phyloP scores from a whole-genome alignment of 2,329 filamentous ascomycete genomes.

The Onygenales sp. region DNA sequence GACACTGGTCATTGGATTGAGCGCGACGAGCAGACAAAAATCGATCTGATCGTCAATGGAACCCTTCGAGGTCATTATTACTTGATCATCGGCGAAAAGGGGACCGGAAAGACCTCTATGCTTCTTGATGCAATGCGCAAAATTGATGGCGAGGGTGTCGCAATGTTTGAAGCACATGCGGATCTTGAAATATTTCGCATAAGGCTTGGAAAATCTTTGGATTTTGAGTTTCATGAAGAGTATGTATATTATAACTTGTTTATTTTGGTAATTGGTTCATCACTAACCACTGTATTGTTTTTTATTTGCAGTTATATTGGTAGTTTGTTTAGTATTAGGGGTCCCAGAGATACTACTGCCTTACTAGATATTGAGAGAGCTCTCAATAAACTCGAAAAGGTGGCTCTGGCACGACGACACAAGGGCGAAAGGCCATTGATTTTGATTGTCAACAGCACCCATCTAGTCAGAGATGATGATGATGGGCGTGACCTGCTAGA shows the following conservation, averaged over 20 bases:
- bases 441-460: constrained; percentile 90
- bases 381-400: constrained; percentile 96
- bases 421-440: constrained; percentile 61
- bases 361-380: constrained; percentile 92
- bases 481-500: constrained; percentile 90
- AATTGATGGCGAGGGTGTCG: constrained; percentile 75
- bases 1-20: constrained; percentile 65
- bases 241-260: constrained; percentile 38
- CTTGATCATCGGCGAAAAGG: constrained; percentile 87
- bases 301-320: constrained; percentile 53
- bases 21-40: constrained; percentile 68
- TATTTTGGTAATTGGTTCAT: not conserved
- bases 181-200: constrained; percentile 93
- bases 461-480: constrained; percentile 82
- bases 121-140: constrained; percentile 91
- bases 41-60: constrained; percentile 77
- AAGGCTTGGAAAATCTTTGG: constrained; percentile 81
- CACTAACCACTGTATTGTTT: not conserved
- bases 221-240: constrained; percentile 96
- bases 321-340: constrained; percentile 86
- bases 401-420: constrained; percentile 60
- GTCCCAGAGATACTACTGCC: constrained; percentile 83
- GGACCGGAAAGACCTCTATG: constrained; percentile 95
- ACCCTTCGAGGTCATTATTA: constrained; percentile 72
- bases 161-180: constrained; percentile 94